Base-by-base conservation (phyloP, 768 basidiomycete genomes). In the Hemileccinum rubropunctum region DNA sequence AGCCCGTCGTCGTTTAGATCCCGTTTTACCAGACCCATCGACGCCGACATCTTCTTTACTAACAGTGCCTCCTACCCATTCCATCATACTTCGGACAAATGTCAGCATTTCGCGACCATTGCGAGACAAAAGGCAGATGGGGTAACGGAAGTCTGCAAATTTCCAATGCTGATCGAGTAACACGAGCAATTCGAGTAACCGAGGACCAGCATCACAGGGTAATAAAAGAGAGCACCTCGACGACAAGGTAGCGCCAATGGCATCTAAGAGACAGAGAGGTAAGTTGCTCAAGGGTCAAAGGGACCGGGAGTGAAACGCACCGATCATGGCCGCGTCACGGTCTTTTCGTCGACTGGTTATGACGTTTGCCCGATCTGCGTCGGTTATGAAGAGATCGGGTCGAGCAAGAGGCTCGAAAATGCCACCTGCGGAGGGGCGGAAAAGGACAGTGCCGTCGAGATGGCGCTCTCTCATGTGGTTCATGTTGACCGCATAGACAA, bases 141-240 rank as follows among this genome's bases (percentile, higher is more conserved):
- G 97, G 67, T 79, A 89, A 65, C 81, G 81, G 43, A 88, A 80
- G 38, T 83, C 81, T 1, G 89, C 88, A 67, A 83, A 98, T 50
- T 86, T 86, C 97, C 97, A 99, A 63, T 98, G 94, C 62, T 98
- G 94, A 64, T 98, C 97, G 27, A 98, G 82, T 6, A 99, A 73
- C 18, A 98, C 89, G 32, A 99, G 81, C n/a, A 98, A 77, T 63
- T 99, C 97, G 35, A 99, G 80, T 3, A 98, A 78, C n/a, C 97
- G 85, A 1, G 94, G 92, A 42, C 94, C 94, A 0, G 93, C 83
- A 63, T 98, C 97, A 59, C 90, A 91, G 6, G 97, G 97, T 28
- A 99, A 71, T 34, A 98, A 80, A 35, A 98, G 74, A 15, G 92
- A 95, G 50, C 84, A 86, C 28, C 82, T 77, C 12, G 87, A 84